Base-by-base conservation (phyloP, 805 yeast genomes). In the Zygosaccharomyces rouxii region DNA sequence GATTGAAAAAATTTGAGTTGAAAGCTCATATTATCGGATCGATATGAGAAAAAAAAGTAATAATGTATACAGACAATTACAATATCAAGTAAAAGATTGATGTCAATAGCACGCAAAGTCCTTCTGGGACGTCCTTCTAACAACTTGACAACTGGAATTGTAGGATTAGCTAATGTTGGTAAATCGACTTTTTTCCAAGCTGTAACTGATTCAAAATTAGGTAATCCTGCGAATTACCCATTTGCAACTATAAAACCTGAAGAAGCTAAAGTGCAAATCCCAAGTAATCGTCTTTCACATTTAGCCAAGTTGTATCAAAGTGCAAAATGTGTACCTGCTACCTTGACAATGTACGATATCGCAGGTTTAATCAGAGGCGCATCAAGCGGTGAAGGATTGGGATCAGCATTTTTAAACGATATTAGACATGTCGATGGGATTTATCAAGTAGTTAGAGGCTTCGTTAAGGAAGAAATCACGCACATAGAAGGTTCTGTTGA, bases 181-280 rank as follows among this genome's bases (percentile, higher is more conserved):
- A 94, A 94, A 71, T 89, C 97, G 10, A 92, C 98, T 6, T 89
- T 92, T 70, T 92, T 94, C 80, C 98, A 94, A 72, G 96, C 97
- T 50, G 85, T 94, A 65, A 92, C 98, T 46, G 81, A 84, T 71
- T 88, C 92, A 58, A 89, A 89, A 44, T 74, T 94, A 59, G 98
- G 99, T 52, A 89, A 79, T 74, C 98, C 99, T 47, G 99, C 98
- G 49, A 92, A 92, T 70, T 92, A 90, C 69, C 99, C 99, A 26
- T 92, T 89, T 67, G 99, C 99, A 35, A 92, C 99, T 46, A 89
- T 89, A 67, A 56, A 65, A 38, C 89, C 92, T 10, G 88, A 83
- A 65, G 87, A 84, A 64, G 85, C 89, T 5, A 72, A 82, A 58
- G 86, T 84, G 33, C 76, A 80, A 45, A 88, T 86, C 35, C 89